Conservation (phyloP, 495 filamentous ascomycete genomes). For the Penicillium manginii region DNA sequence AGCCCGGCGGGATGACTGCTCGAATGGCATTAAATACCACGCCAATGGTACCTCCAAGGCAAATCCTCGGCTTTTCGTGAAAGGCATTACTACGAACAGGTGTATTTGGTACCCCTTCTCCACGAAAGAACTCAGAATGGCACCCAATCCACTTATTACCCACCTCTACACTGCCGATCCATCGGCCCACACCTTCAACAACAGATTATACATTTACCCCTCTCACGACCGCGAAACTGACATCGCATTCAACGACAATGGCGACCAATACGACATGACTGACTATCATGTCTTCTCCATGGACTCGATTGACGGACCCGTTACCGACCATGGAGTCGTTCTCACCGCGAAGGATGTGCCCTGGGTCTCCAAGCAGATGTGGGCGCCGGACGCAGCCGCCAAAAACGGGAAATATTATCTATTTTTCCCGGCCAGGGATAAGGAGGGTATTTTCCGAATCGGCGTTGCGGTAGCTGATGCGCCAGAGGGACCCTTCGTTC, state of each 20-base stretch:
- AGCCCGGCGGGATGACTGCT: background rate
- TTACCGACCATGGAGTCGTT: constrained; percentile 48
- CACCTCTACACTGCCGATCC: constrained; percentile 68
- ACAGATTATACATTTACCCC: constrained; percentile 55
- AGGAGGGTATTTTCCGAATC: constrained; percentile 63
- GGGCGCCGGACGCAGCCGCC: constrained; percentile 52
- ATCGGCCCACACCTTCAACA: constrained; percentile 54
- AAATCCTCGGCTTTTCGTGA: too few relatives aligned
- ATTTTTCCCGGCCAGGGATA: constrained; percentile 52
- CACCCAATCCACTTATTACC: constrained; percentile 55
- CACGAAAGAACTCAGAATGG: constrained; percentile 12
- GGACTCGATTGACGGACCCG: constrained; percentile 38
- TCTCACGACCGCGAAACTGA: constrained; percentile 49
- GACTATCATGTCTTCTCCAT: constrained; percentile 58
- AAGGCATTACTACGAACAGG: too few relatives aligned
- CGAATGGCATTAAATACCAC: background rate
- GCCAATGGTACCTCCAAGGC: background rate
- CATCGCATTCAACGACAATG: constrained; percentile 71
- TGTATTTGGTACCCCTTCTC: too few relatives aligned
- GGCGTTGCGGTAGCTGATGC: constrained; percentile 48
- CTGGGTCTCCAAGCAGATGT: constrained; percentile 51
- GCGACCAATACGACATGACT: constrained; percentile 80
- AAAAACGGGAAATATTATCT: constrained; percentile 55
- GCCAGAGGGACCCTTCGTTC: constrained; percentile 51
- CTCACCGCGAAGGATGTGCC: constrained; percentile 42